Evolutionary conservation across 331 rosid genomes (phyloP).

Genomic region (Rhamnella rubrinervis): DNA sequence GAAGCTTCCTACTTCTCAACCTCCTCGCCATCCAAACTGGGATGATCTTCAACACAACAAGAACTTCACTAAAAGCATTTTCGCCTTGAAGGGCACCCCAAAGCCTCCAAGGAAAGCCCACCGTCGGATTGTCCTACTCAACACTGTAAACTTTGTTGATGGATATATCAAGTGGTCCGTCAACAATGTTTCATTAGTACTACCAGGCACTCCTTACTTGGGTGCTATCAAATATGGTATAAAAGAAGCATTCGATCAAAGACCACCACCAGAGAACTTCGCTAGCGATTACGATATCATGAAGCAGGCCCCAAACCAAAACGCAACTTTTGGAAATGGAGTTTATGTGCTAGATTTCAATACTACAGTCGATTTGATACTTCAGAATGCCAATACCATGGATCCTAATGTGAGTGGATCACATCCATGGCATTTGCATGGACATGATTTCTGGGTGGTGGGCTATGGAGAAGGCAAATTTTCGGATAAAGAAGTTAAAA

Average conservation of each 20-base stretch:
- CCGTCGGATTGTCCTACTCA: conserved; percentile 62
- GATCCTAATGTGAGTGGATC: conserved; percentile 25
- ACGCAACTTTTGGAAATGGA: conserved; percentile 45
- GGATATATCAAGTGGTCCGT: conserved; percentile 71
- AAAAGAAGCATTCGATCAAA: conserved; percentile 29
- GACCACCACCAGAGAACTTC: conserved; percentile 44
- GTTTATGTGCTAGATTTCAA: conserved; percentile 37
- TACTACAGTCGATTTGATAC: conserved; percentile 49
- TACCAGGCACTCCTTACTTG: conserved; percentile 68
- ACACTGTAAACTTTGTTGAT: conserved; percentile 52
- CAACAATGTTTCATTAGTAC: conserved; percentile 58
- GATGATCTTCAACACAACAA: conserved; percentile 59
- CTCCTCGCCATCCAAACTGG: conserved; percentile 65
- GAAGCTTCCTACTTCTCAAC: conserved; percentile 58
- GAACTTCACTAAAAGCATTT: conserved; percentile 43
- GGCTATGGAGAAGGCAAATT: conserved; percentile 80
- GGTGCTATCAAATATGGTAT: conserved; percentile 57
- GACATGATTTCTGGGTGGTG: conserved; percentile 89
- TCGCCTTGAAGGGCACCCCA: conserved; percentile 53
- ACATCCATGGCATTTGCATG: conserved; percentile 94
- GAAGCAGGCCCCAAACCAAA: conserved; percentile 23
- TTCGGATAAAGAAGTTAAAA: conserved; percentile 26
- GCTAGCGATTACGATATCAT: conserved; percentile 37
- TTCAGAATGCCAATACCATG: conserved; percentile 64
- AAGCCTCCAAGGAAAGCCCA: conserved; percentile 45